Percentiles rank a stretch among this genome's conserved stretches.
Conservation (phyloP, 139 green algal genomes). For the Picochlorum sp. region DNA sequence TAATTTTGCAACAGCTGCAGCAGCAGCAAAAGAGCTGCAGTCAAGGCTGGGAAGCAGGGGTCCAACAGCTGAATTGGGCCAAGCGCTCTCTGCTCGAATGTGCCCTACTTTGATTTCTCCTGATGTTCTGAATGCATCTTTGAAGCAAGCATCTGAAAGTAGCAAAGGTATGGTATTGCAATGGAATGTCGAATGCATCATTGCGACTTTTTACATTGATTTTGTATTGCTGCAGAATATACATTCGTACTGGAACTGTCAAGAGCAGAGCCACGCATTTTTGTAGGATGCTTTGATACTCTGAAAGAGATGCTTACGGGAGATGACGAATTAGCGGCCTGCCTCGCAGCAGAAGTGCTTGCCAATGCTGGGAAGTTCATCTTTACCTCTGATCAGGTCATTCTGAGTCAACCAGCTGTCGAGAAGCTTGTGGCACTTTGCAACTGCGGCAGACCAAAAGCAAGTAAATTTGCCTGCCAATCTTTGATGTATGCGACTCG, state of each 20-base stretch:
- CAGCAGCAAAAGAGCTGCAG: slow-evolving; percentile 48
- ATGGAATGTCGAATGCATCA: no score
- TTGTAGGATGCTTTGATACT: slow-evolving; percentile 8
- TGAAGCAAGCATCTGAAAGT: no score
- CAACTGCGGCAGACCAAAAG: background rate
- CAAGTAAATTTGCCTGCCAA: slow-evolving; percentile 22
- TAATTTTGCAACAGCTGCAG: slow-evolving; percentile 9
- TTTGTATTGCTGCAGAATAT: slow-evolving; percentile 5
- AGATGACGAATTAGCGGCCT: slow-evolving; percentile 21
- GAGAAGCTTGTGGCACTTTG: slow-evolving; percentile 14
- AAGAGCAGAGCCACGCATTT: slow-evolving; percentile 16
- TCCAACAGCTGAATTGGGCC: slow-evolving; percentile 35
- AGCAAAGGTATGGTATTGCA: no score
- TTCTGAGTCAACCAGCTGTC: background rate
- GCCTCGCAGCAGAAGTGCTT: slow-evolving; percentile 27
- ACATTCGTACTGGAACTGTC: slow-evolving; percentile 22
- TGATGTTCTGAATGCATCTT: slow-evolving; percentile 23
- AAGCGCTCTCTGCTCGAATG: slow-evolving; percentile 31
- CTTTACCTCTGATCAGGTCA: background rate
- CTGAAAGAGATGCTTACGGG: slow-evolving; percentile 17
- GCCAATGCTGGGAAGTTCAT: slow-evolving; percentile 19
- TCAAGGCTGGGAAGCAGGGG: slow-evolving; percentile 51
- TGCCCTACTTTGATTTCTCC: slow-evolving; percentile 44
- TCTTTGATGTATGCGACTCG: slow-evolving; percentile 16
- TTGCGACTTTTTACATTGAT: background rate